Base-by-base conservation (phyloP, 768 basidiomycete genomes). In the Boletus pseudopeckii region DNA sequence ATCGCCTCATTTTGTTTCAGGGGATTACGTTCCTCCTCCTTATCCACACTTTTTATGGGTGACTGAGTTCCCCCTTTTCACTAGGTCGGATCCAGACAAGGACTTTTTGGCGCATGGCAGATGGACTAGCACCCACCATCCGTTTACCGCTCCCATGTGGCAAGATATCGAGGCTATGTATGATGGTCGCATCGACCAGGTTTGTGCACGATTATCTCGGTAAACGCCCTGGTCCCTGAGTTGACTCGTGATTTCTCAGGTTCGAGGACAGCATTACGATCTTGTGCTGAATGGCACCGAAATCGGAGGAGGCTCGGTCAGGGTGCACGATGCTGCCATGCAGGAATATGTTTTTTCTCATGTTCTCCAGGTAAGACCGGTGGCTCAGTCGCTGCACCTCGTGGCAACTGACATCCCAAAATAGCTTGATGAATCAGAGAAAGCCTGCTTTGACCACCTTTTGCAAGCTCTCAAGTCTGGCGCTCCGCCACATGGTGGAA, bases 191-290 rank as follows among this genome's bases (percentile, higher is more conserved):
- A 73, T 87, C 44, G 82, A 84, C 48, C 69, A 75, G 61, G 82
- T 83, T 64, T 59, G 78, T 66, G 42, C 49, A 56, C 1, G 45
- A 34, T 42, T 37, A 38, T 44, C n/a, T 38, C 45, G 20, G n/a
- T 34, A 22, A 38, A 8, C 4, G n/a, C 32, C 14, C 26, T 33
- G 17, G 48, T 34, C 17, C 48, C 30, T 34, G 22, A 47, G 28
- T 48, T 53, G 47, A 54, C 26, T 51, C 20, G 18, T 47, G 26
- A 49, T 53, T n/a, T 53, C 38, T 43, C 66, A 92, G 87, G 87
- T 95, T 62, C 85, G 94, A 49, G 94, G 93, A 17, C 94, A 98
- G 67, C 94, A 98, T 71, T 98, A 97, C 65, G 94, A 98, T 74
- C 84, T 98, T 40, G 93, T 98, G 28, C 69, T 98, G 58, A 93